Base-by-base conservation (phyloP, 2,329 filamentous ascomycete genomes). In the Chrysoporthe deuterocubensis region DNA sequence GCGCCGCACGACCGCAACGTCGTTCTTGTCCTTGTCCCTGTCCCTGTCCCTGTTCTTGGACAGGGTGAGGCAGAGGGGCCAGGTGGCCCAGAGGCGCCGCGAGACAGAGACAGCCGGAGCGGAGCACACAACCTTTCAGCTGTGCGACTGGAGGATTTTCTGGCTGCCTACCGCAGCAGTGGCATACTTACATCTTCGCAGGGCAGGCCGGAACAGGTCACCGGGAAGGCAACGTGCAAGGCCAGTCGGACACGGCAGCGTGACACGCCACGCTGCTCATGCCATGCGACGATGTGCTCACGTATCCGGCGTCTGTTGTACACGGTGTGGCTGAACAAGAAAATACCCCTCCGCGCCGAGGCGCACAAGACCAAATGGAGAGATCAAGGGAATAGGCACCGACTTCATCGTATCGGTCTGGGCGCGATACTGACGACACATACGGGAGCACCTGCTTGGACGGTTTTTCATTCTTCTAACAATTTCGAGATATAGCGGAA, bases 121-220 rank as follows among this genome's bases (percentile, higher is more conserved):
- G 65, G 44, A 65, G 65, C 67, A 66, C 64, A 67, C 65, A 57
- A 57, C 52, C 32, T 60, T 58, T 54, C 65, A 26, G 60, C 46
- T 44, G 68, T 69, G 52, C 50, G 21, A 68, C 68, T 63, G 68
- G 65, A 68, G 62, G 56, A 48, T 61, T 60, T 32, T 26, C 37
- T 60, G n/a, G 16, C 26, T 46, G 18, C 43, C 14, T 56, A 14
- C 54, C 42, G 34, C 34, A 26, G 26, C n/a, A 21, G 34, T 54
- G 34, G n/a, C 48, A 64, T 18, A 40, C 40, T 44, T 60, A 13
- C n/a, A 21, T 54, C 61, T 26, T 57, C 44, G 44, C 50, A 52
- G 16, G 63, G 59, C 57, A 62, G 57, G 37, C 50, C 42, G 43
- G 65, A 56, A 46, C 57, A 46, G 37, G 62, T 43, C 62, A 58